Evolutionary conservation across 805 yeast genomes (phyloP).

Genomic region (Sugiyamaella marilandica): DNA sequence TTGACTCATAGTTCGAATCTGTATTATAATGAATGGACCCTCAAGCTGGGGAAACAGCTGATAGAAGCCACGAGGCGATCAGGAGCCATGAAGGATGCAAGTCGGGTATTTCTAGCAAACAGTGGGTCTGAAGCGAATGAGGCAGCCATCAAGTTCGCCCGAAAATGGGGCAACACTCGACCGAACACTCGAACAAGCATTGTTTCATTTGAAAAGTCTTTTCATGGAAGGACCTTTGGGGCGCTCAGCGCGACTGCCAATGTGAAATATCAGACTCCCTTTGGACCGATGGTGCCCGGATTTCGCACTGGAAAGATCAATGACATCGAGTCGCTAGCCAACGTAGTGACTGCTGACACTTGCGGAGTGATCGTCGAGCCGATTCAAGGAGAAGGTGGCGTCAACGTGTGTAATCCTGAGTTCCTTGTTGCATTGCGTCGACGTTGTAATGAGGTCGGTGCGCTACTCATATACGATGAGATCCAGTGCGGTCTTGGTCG

Average conservation of each 20-base stretch:
- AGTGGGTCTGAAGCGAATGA: slow-evolving; percentile 81
- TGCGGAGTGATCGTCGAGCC: slow-evolving; percentile 96
- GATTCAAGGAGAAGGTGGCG: slow-evolving; percentile 97
- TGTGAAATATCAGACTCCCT: slow-evolving; percentile 88
- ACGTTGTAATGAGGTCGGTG: slow-evolving; percentile 64
- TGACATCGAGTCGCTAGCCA: slow-evolving; percentile 55
- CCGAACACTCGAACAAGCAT: slow-evolving; percentile 48
- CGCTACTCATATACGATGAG: slow-evolving; percentile 84
- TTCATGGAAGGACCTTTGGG: slow-evolving; percentile 96
- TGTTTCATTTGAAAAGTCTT: slow-evolving; percentile 81
- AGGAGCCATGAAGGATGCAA: slow-evolving; percentile 80
- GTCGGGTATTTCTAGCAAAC: slow-evolving; percentile 65
- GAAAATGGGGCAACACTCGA: slow-evolving; percentile 67
- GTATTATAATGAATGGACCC: slow-evolving; percentile 79
- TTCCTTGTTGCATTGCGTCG: slow-evolving; percentile 63
- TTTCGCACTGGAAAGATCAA: slow-evolving; percentile 62
- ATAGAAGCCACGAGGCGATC: slow-evolving; percentile 61
- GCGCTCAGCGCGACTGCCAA: slow-evolving; percentile 89
- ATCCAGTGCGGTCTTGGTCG: slow-evolving; percentile 97
- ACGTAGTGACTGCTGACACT: slow-evolving; percentile 54
- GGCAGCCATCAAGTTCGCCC: slow-evolving; percentile 71
- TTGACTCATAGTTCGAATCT: slow-evolving; percentile 83
- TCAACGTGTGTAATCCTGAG: slow-evolving; percentile 58
- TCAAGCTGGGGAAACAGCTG: slow-evolving; percentile 66
- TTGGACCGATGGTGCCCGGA: slow-evolving; percentile 88